Conservation (phyloP, 352 stramenopile species). For the Globisporangium solare region DNA sequence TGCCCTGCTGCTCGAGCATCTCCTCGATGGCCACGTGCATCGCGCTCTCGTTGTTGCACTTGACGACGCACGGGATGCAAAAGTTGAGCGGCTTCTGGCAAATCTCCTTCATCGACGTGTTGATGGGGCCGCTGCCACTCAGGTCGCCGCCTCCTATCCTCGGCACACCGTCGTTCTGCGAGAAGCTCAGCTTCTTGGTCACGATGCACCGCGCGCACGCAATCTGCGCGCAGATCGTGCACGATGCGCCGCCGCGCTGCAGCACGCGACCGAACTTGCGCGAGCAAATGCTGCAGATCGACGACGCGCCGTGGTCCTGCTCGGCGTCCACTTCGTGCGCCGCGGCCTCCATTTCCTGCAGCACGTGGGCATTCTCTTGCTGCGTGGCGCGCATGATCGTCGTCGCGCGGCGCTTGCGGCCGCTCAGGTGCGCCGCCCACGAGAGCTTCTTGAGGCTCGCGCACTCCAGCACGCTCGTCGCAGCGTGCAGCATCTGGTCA, state of each 20-base stretch:
- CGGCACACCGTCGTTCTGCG: slow-evolving; percentile 19
- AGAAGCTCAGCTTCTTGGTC: slow-evolving; percentile 43
- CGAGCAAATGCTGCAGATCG: slow-evolving; percentile 12
- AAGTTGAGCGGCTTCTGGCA: slow-evolving; percentile 44
- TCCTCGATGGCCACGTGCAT: slow-evolving; percentile 40
- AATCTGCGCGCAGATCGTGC: slow-evolving; percentile 29
- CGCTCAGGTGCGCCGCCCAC: slow-evolving; percentile 20
- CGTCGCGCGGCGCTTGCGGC: slow-evolving; percentile 18
- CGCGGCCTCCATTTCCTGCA: slow-evolving; percentile 20
- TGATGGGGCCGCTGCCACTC: slow-evolving; percentile 4
- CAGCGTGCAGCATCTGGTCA: slow-evolving; percentile 36
- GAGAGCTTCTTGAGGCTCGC: slow-evolving; percentile 71
- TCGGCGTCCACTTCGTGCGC: slow-evolving; percentile 18
- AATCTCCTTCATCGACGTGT: slow-evolving; percentile 20
- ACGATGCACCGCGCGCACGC: slow-evolving; percentile 40
- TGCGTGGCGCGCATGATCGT: slow-evolving; percentile 11
- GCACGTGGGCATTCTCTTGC: slow-evolving; percentile 10
- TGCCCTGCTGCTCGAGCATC: slow-evolving; percentile 17
- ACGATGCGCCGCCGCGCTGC: slow-evolving; percentile 22
- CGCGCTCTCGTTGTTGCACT: slow-evolving; percentile 33
- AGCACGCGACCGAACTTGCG: slow-evolving; percentile 19
- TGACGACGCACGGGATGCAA: slow-evolving; percentile 41
- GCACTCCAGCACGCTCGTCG: slow-evolving; percentile 40
- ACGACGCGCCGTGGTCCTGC: not conserved
- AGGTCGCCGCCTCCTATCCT: slow-evolving; percentile 31